Conservation (phyloP, 345 rosid genomes). For the Citrus inodora region DNA sequence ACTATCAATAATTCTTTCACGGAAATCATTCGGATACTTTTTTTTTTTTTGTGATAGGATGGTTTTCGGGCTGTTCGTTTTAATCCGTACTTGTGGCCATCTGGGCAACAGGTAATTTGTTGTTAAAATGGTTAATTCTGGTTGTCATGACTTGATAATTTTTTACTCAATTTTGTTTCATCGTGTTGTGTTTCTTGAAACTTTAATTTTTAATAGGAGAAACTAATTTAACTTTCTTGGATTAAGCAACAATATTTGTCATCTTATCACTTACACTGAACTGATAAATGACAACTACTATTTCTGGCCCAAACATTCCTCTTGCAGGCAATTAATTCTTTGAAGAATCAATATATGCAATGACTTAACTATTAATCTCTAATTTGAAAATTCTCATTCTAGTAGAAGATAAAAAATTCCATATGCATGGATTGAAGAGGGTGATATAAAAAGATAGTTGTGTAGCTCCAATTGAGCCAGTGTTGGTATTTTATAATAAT, state of each 20-base stretch:
- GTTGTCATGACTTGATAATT: neutral
- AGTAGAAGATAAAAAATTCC: neutral
- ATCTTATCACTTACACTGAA: neutral
- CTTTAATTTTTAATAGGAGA: neutral
- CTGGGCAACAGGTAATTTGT: slow-evolving; percentile 65
- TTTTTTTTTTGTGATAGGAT: slow-evolving; percentile 43
- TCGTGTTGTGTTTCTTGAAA: neutral
- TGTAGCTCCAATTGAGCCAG: neutral
- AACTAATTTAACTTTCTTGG: neutral
- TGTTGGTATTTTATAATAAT: neutral
- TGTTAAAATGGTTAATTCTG: neutral
- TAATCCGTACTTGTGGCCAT: slow-evolving; percentile 91
- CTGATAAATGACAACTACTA: neutral
- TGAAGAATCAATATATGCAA: neutral
- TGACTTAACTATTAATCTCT: neutral
- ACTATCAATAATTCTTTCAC: neutral
- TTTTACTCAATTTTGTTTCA: neutral
- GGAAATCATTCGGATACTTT: slow-evolving; percentile 17
- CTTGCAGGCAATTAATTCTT: neutral
- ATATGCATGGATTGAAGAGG: neutral
- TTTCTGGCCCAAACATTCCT: neutral
- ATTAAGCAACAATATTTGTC: neutral
- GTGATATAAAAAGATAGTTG: neutral
- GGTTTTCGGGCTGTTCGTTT: slow-evolving; percentile 89
- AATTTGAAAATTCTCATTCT: neutral